Evolutionary conservation across 192 early-diverging fungal species (phyloP), one percentile per base, ranked within the genome.

Genomic region (Bifiguratus adelaidae): DNA sequence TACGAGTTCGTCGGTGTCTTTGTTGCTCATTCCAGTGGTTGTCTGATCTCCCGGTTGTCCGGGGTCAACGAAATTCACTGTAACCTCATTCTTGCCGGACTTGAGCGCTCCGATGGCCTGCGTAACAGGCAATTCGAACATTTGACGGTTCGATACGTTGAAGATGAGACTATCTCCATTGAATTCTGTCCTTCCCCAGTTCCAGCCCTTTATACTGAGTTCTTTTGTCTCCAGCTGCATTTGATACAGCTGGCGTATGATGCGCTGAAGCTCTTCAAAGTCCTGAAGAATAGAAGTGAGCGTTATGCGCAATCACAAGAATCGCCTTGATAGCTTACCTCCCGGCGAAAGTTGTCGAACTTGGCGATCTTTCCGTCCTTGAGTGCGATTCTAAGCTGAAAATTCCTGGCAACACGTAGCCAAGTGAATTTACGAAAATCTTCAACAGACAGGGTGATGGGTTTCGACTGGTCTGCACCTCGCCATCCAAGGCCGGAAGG

Each of bases 171-270:
- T 59, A 11, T 34, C 32, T 65, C 83, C 80, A 55, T 85, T 74
- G 52, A 91, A 87, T 34, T 88, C 88, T 16, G 82, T 73, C 54
- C 81, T 76, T 43, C 95, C 95, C 95, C 95, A 99, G 71, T 99
- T 96, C 85, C 90, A 94, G 23, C 95, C 95, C 50, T 82, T 83
- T 7, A 93, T 60, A 50, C 89, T 89, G 37, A 88, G 59, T 50
- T 99, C 92, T 53, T 81, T 85, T 20, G 65, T 56, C 50, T 96
- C 91, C 15, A 98, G 58, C 0, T 63, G 67, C 34, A 88, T 58
- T 33, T 79, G 69, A 65, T 93, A 94, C 47, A 81, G 71, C 5
- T 61, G 47, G 50, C 79, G 85, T 29, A 89, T 49, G 2, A 77
- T 60, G 18, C 88, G 77, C 20, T 73, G 74, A 28, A 99, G 56